phyloP scores from a whole-genome alignment of 1,284 basidiomycete genomes.

The Papiliotrema fonsecae region DNA sequence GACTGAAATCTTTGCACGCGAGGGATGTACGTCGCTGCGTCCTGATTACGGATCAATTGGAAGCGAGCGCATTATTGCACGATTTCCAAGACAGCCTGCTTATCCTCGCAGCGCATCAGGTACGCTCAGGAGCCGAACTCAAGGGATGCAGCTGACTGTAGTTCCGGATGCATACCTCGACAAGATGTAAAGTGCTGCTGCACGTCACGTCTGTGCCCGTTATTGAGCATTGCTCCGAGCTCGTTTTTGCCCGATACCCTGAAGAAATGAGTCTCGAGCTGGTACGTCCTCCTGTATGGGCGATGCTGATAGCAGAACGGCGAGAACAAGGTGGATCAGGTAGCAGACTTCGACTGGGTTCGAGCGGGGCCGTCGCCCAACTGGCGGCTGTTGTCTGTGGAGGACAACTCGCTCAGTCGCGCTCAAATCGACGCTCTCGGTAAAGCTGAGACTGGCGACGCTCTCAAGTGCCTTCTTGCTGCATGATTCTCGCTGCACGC shows the following conservation, averaged over 20 bases:
- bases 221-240: constrained; percentile 63
- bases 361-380: constrained; percentile 66
- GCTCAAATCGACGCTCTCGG: background rate
- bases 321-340: constrained; percentile 44
- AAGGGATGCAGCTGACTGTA: constrained; percentile 35
- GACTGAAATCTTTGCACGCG: constrained; percentile 57
- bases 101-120: constrained; percentile 71
- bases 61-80: constrained; percentile 66
- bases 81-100: constrained; percentile 58
- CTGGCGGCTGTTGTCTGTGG: constrained; percentile 50
- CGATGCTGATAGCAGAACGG: constrained; percentile 2
- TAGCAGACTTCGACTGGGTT: constrained; percentile 80
- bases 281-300: background rate
- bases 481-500: background rate
- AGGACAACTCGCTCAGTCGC: background rate
- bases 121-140: constrained; percentile 25
- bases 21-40: constrained; percentile 56
- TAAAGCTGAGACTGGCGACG: background rate
- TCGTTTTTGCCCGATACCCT: constrained; percentile 63
- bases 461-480: background rate
- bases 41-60: constrained; percentile 59
- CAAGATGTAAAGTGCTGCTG: constrained; percentile 58
- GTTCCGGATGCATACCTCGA: constrained; percentile 75
- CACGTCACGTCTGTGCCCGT: constrained; percentile 63
- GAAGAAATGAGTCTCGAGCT: background rate